phyloP scores from a whole-genome alignment of 495 filamentous ascomycete species.

The Neurospora sp. region DNA sequence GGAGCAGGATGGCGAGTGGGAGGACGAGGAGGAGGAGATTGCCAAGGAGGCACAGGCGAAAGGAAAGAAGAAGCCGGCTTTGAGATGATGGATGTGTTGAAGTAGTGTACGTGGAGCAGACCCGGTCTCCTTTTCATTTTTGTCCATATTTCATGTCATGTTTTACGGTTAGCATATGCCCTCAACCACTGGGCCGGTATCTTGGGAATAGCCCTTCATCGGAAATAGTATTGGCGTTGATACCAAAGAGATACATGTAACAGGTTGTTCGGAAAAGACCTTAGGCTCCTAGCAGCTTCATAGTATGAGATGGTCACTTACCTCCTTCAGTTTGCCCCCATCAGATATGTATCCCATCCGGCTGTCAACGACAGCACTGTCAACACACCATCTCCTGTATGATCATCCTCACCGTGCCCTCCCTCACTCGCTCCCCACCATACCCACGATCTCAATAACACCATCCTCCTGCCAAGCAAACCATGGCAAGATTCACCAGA shows the following conservation, averaged over 20 bases:
- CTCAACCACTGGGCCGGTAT: neutral
- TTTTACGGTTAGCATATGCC: neutral
- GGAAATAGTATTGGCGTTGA: neutral
- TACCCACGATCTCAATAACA: neutral
- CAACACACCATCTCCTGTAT: neutral
- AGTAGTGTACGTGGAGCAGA: neutral
- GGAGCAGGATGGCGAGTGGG: slow-evolving; percentile 44
- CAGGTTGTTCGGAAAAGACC: neutral
- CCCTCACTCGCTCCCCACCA: neutral
- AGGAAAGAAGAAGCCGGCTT: neutral
- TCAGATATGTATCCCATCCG: neutral
- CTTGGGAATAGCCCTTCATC: neutral
- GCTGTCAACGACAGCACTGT: neutral
- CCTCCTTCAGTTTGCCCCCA: neutral
- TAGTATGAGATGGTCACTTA: neutral
- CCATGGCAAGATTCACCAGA: neutral
- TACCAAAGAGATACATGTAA: neutral
- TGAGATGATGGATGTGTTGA: neutral
- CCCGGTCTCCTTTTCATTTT: neutral
- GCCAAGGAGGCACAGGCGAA: slow-evolving; percentile 1
- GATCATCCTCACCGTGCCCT: neutral
- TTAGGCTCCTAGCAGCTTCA: too few relatives aligned
- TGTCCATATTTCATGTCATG: neutral
- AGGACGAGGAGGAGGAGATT: slow-evolving; percentile 41
- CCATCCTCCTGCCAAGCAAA: neutral